Percentiles rank a stretch among this genome's conserved stretches.
Evolutionary conservation across 257 asterid species (phyloP).

Genomic region (Plectranthus barbatus): DNA sequence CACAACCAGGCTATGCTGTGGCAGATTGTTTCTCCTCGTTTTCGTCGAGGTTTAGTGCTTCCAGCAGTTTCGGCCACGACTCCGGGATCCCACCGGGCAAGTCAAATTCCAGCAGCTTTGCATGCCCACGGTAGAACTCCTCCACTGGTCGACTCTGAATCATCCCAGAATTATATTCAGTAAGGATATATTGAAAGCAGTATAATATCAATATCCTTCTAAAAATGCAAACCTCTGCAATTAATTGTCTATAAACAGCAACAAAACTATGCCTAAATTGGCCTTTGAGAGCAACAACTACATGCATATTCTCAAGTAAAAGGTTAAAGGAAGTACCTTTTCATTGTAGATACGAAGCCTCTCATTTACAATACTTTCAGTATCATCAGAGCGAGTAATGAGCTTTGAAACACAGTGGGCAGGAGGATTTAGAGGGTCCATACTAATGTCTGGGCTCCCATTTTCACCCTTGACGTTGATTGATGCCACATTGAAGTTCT

Average conservation of each 20-base stretch:
- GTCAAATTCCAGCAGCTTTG: conserved; percentile 70
- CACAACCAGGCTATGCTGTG: conserved; percentile 35
- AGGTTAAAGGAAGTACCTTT: conserved; percentile 45
- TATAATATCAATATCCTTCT: neutral
- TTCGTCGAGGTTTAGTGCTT: conserved; percentile 75
- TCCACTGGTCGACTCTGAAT: conserved; percentile 91
- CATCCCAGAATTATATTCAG: neutral
- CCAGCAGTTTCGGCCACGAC: conserved; percentile 88
- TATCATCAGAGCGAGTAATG: conserved; percentile 87
- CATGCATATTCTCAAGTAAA: neutral
- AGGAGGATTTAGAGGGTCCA: conserved; percentile 95
- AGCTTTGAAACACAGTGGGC: conserved; percentile 74
- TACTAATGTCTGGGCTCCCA: conserved; percentile 71
- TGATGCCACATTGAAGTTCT: conserved; percentile 86
- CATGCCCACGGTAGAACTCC: conserved; percentile 58
- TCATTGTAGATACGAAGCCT: conserved; percentile 72
- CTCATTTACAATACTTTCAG: conserved; percentile 71
- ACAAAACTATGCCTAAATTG: neutral
- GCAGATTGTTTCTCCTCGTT: conserved; percentile 63
- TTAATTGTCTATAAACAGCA: too few species aligned
- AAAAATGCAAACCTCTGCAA: too few species aligned
- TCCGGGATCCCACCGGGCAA: conserved; percentile 93
- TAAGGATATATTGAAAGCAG: neutral
- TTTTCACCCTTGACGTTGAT: conserved; percentile 75
- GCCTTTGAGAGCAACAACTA: neutral